Evolutionary conservation across 192 early-diverging fungal genomes (phyloP).

Genomic region (Thoreauomyces humboldtii): DNA sequence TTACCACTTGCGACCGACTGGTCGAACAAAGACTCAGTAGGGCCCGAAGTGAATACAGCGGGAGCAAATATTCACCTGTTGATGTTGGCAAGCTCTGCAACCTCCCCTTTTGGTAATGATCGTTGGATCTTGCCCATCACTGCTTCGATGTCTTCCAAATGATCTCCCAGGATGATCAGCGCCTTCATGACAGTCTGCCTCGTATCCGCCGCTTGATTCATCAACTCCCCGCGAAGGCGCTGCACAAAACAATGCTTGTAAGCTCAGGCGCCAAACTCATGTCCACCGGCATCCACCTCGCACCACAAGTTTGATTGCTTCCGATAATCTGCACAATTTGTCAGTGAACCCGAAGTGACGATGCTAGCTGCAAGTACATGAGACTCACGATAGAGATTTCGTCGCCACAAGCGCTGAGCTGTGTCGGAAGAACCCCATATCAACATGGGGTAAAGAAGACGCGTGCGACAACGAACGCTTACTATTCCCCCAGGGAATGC

Average conservation of each 20-base stretch:
- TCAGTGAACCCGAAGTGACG: too few relatives aligned
- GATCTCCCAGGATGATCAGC: slow-evolving; percentile 71
- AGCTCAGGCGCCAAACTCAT: not conserved
- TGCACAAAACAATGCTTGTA: slow-evolving; percentile 47
- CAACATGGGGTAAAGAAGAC: too few relatives aligned
- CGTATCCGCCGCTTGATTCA: slow-evolving; percentile 75
- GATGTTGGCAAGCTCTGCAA: slow-evolving; percentile 86
- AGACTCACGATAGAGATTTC: slow-evolving; percentile 41
- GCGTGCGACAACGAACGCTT: slow-evolving; percentile 64
- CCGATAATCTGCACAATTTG: slow-evolving; percentile 47
- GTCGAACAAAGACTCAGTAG: not conserved
- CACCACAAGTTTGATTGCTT: slow-evolving; percentile 84
- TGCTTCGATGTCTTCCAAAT: slow-evolving; percentile 67
- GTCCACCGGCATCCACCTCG: slow-evolving; percentile 13
- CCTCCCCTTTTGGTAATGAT: slow-evolving; percentile 63
- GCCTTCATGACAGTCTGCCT: slow-evolving; percentile 85
- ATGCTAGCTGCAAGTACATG: too few relatives aligned
- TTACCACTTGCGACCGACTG: slow-evolving; percentile 58
- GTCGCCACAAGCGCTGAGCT: slow-evolving; percentile 51
- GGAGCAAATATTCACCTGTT: slow-evolving; percentile 53
- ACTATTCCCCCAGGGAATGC: slow-evolving; percentile 93
- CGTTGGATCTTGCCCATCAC: slow-evolving; percentile 64
- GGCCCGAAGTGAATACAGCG: not conserved
- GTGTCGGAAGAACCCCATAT: not conserved
- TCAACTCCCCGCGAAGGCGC: slow-evolving; percentile 83